Evolutionary conservation across 805 yeast species (phyloP), one percentile per base, ranked within the genome.

Genomic region (Isabelozyma heimii): DNA sequence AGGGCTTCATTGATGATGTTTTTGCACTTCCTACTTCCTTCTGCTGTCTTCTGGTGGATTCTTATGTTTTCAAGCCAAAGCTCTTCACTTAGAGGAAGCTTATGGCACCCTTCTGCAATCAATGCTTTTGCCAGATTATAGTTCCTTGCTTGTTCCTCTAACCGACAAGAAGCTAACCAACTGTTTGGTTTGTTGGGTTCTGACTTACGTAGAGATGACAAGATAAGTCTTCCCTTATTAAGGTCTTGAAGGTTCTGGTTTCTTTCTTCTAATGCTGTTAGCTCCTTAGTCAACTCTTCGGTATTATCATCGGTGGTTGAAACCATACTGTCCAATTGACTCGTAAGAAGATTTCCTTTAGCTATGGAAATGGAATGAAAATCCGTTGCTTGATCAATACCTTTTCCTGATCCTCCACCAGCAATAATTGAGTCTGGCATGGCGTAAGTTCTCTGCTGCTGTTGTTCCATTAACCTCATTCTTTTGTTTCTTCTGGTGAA

Each of bases 141-240:
- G 45, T 82, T 83, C 41, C 76, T 75, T 1, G 84, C 85, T 42
- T 76, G 78, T 54, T 81, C 86, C 60, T 92, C 98, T 8, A 90
- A 62, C 43, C 89, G 68, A 0, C 97, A 95, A 43, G 90, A 81
- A 0, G 95, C 89, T 17, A 92, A 87, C 96, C 97, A 92, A 4
- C 87, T 88, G 43, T 80, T 80, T 0, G 96, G 80, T 49, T 83
- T 85, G 40, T 69, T 66, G 0, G 97, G 97, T 56, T 89, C 86
- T 0, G 89, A 70, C 53, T 79, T 81, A 35, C 95, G 75, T 53
- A 88, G 76, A 2, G 90, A 84, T n/a, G 79, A 70, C 42, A 91
- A 73, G 8, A 90, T 70, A 2, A 74, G 59, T 37, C 94, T 69
- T 37, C 84, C 81, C 51, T 80, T 82, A 41, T 72, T 70, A 3